Evolutionary conservation across 768 basidiomycete species (phyloP).

Genomic region (Rhodotorula taiwanensis): DNA sequence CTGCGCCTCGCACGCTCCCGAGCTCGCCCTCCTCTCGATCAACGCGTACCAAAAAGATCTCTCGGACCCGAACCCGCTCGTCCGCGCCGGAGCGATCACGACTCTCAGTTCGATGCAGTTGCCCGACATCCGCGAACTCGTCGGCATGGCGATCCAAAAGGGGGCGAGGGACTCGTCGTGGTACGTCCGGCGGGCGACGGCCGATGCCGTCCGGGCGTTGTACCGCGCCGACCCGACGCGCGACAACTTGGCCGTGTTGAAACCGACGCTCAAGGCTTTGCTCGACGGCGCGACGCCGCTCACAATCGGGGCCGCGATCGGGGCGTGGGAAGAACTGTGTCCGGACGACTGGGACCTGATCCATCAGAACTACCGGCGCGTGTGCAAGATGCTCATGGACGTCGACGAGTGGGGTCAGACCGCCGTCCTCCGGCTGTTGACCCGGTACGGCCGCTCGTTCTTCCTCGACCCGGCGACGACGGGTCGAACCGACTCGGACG

Average conservation of each 20-base stretch:
- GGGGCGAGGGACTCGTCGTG: slow-evolving; percentile 86
- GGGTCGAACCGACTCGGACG: slow-evolving; percentile 56
- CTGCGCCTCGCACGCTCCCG: slow-evolving; percentile 87
- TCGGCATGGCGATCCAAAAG: slow-evolving; percentile 82
- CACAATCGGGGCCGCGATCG: slow-evolving; percentile 74
- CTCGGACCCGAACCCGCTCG: slow-evolving; percentile 81
- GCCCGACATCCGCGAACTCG: slow-evolving; percentile 75
- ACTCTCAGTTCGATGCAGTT: slow-evolving; percentile 89
- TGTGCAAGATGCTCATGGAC: slow-evolving; percentile 77
- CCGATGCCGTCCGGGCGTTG: slow-evolving; percentile 61
- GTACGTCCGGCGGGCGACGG: slow-evolving; percentile 88
- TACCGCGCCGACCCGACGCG: slow-evolving; percentile 55
- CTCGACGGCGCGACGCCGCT: slow-evolving; percentile 70
- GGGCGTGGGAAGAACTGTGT: slow-evolving; percentile 80
- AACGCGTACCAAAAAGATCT: slow-evolving; percentile 98
- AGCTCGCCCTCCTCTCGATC: slow-evolving; percentile 88
- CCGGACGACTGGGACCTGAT: slow-evolving; percentile 73
- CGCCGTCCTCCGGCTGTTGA: slow-evolving; percentile 65
- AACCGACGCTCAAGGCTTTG: slow-evolving; percentile 46
- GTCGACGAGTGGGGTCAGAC: slow-evolving; percentile 97
- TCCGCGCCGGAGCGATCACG: slow-evolving; percentile 89
- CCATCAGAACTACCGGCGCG: slow-evolving; percentile 76
- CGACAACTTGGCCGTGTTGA: slow-evolving; percentile 60
- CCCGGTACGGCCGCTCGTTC: slow-evolving; percentile 65
- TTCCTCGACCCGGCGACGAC: slow-evolving; percentile 32